Conservation (phyloP, 2,329 filamentous ascomycete species). For the Fusarium sp. region DNA sequence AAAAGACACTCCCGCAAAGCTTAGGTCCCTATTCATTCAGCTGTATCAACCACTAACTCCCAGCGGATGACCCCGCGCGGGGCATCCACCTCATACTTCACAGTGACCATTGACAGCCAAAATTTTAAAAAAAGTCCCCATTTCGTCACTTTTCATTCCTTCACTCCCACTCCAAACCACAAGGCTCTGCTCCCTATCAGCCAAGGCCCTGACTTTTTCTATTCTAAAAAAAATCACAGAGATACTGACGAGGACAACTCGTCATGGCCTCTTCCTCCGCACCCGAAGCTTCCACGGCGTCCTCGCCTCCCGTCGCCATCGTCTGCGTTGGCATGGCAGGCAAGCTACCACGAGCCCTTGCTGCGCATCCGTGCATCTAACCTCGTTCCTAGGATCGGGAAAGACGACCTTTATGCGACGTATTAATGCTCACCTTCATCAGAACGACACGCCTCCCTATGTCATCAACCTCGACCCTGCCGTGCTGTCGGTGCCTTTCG, state of each 20-base stretch:
- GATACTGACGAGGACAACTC: neutral
- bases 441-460: constrained; percentile 82
- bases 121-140: constrained; percentile 37
- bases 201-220: neutral
- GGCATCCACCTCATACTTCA: constrained; percentile 36
- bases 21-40: too few relatives aligned
- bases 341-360: constrained; percentile 48
- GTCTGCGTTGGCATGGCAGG: constrained; percentile 98
- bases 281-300: constrained; percentile 40
- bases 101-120: constrained; percentile 16
- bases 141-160: constrained; percentile 35
- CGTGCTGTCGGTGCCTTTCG: constrained; percentile 91
- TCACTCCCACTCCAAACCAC: neutral
- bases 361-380: constrained; percentile 7
- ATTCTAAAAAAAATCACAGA: neutral
- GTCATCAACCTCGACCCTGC: constrained; percentile 97
- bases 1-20: neutral
- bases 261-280: constrained; percentile 49
- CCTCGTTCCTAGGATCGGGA: constrained; percentile 72
- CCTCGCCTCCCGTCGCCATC: constrained; percentile 73
- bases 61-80: constrained; percentile 44
- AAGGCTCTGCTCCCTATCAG: neutral
- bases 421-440: constrained; percentile 92
- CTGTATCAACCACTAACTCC: constrained; percentile 16
- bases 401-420: constrained; percentile 99